Conservation (phyloP, 345 rosid species). For the Nasturtium officinale region DNA sequence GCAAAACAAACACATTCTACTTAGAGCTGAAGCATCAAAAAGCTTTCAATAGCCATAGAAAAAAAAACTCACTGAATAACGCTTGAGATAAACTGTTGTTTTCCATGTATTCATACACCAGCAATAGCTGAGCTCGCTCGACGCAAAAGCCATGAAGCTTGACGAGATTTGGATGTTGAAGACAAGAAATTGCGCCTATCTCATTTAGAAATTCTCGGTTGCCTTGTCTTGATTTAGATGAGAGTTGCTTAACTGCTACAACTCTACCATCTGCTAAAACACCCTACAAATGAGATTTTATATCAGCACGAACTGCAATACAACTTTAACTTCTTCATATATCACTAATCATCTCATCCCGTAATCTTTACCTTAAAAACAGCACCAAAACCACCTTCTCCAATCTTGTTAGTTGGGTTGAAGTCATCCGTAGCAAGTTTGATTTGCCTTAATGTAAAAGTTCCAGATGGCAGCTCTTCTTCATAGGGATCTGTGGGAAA, state of each 20-base stretch:
- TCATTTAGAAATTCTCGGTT: constrained; percentile 73
- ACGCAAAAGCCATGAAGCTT: constrained; percentile 68
- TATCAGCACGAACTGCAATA: constrained; percentile 16
- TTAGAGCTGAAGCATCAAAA: constrained; percentile 17
- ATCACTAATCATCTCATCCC: constrained; percentile 7
- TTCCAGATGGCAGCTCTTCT: constrained; percentile 49
- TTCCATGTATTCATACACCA: constrained; percentile 75
- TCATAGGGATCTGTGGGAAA: constrained; percentile 38
- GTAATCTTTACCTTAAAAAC: constrained; percentile 56
- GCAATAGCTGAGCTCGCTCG: constrained; percentile 58
- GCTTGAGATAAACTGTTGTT: constrained; percentile 64
- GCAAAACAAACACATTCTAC: constrained; percentile 6
- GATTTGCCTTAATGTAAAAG: constrained; percentile 58
- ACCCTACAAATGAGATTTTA: constrained; percentile 46
- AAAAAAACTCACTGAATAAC: constrained; percentile 57
- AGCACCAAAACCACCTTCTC: constrained; percentile 75
- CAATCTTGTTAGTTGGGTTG: constrained; percentile 55
- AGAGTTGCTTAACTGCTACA: constrained; percentile 74
- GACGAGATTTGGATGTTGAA: constrained; percentile 78
- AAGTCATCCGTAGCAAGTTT: constrained; percentile 58
- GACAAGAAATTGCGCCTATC: constrained; percentile 66
- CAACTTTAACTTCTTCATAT: constrained; percentile 21
- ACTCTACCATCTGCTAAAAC: constrained; percentile 56
- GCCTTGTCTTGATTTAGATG: constrained; percentile 73
- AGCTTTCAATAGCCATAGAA: background rate